Conservation (phyloP, 192 early-diverging fungal species). For the Coemansia erecta region DNA sequence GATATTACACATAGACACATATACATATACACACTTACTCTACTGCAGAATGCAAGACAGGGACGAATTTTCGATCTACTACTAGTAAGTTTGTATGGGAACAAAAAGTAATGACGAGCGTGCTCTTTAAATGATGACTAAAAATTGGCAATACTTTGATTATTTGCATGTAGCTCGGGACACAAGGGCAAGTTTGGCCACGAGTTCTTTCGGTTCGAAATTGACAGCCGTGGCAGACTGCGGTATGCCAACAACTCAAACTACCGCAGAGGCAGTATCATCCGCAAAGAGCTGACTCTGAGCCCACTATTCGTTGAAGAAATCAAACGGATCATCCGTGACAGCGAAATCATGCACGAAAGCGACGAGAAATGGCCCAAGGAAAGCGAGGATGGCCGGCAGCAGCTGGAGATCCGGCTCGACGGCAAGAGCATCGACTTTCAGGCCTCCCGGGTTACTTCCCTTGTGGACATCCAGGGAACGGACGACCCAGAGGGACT, state of each 20-base stretch:
- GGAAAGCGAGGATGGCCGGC: conserved; percentile 83
- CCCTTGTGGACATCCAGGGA: conserved; percentile 84
- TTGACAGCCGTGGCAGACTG: conserved; percentile 79
- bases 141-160: background rate
- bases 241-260: conserved; percentile 98
- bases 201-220: conserved; percentile 98
- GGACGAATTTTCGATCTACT: conserved; percentile 40
- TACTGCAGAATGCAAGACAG: conserved; percentile 9
- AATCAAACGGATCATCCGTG: conserved; percentile 82
- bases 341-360: conserved; percentile 93
- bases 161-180: conserved; percentile 62
- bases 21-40: no score
- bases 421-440: conserved; percentile 78
- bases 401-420: conserved; percentile 93
- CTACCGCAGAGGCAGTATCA: conserved; percentile 95
- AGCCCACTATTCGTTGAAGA: conserved; percentile 79
- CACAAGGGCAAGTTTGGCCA: conserved; percentile 95
- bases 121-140: no score
- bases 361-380: conserved; percentile 90
- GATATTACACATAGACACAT: no score
- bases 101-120: no score
- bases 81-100: conserved; percentile 12
- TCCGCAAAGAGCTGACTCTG: conserved; percentile 86
- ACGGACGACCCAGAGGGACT: conserved; percentile 94
- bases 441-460: conserved; percentile 89